Evolutionary conservation across 2,329 filamentous ascomycete genomes (phyloP).

Genomic region (Fusarium verticillioides): DNA sequence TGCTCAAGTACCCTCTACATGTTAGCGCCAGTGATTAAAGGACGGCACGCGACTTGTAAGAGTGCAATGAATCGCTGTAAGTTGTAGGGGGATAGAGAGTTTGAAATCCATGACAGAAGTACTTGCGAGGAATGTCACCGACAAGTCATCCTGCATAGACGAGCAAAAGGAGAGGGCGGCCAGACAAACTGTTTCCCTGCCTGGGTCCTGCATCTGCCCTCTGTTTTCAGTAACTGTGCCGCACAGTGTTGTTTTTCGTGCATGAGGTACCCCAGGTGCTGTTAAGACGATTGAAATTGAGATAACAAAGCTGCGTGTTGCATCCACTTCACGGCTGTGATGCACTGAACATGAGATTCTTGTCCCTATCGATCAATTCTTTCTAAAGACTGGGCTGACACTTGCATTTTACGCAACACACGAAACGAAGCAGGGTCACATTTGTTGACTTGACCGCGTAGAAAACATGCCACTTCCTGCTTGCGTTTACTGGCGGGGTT

Average conservation of each 20-base stretch:
- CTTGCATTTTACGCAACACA: conserved; percentile 23
- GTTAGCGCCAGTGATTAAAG: conserved; percentile 18
- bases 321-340: not conserved
- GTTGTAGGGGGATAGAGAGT: not conserved
- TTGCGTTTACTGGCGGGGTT: conserved; percentile 13
- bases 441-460: not conserved
- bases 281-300: not conserved
- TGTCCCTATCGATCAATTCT: not conserved
- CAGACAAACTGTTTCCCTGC: not conserved
- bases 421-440: not conserved
- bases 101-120: not conserved
- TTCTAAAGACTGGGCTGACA: conserved; percentile 18
- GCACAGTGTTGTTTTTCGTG: conserved; percentile 1
- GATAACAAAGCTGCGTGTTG: not conserved
- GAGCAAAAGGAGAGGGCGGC: not conserved
- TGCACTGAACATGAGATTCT: conserved; percentile 7
- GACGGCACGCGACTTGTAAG: conserved; percentile 20
- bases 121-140: not conserved
- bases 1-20: not conserved
- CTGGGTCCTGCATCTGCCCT: not conserved
- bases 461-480: conserved; percentile 24
- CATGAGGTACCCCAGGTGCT: not conserved
- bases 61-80: conserved; percentile 12
- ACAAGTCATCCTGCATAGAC: not conserved
- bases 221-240: conserved; percentile 2